These are phyloP conservation scores for Globisporangium okanoganense DNA, from an alignment of 352 stramenopile species.

Conservation along the genomic window DNA sequence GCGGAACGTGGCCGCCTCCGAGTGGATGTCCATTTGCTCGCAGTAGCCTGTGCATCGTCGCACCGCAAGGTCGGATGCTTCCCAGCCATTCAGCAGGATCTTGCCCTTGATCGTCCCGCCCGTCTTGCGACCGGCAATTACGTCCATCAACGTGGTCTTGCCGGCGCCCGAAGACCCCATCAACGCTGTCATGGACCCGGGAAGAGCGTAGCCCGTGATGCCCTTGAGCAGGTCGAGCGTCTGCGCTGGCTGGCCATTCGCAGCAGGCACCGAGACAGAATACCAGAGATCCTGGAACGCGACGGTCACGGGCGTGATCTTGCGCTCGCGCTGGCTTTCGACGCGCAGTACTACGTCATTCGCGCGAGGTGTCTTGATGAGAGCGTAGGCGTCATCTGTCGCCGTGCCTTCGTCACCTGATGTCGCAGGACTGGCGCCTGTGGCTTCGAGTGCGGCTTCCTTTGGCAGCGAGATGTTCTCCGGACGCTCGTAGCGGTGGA, in stretches of 20 bases:
- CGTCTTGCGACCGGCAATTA: constrained; percentile 90
- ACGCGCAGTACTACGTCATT: constrained; percentile 29
- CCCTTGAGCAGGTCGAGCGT: constrained; percentile 48
- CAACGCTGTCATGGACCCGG: constrained; percentile 60
- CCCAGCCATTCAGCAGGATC: constrained; percentile 58
- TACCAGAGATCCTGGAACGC: constrained; percentile 64
- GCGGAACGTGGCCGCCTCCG: constrained; percentile 85
- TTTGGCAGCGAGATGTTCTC: constrained; percentile 38
- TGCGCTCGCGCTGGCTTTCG: constrained; percentile 15
- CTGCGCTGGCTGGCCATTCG: constrained; percentile 23
- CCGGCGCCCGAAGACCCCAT: constrained; percentile 78
- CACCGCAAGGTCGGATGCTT: constrained; percentile 48
- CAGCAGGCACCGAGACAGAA: constrained; percentile 38
- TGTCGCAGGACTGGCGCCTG: constrained; percentile 1
- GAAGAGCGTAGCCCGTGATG: constrained; percentile 49
- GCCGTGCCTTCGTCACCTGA: constrained; percentile 4
- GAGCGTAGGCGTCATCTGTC: constrained; percentile 18
- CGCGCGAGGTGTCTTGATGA: constrained; percentile 22
- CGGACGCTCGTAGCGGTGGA: constrained; percentile 52
- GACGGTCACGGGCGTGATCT: constrained; percentile 39
- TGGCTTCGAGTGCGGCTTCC: constrained; percentile 11
- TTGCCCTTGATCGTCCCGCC: constrained; percentile 68
- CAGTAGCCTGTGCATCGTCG: constrained; percentile 64
- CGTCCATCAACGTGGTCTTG: constrained; percentile 95
- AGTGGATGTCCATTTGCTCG: constrained; percentile 90